phyloP scores from a whole-genome alignment of 208 protist species.

The Angomonas ambiguus region DNA sequence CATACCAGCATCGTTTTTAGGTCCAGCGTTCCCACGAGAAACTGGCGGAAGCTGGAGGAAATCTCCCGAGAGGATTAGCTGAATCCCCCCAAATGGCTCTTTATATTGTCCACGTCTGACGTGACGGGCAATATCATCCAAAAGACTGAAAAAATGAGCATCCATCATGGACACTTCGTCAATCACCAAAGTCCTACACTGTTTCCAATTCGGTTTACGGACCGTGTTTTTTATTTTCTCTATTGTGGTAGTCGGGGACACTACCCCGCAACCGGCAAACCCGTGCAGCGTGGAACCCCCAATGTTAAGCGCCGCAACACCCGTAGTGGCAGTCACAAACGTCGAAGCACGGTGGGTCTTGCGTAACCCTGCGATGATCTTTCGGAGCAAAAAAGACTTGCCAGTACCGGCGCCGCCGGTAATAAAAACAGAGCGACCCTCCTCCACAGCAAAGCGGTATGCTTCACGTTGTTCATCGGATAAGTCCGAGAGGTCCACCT shows the following conservation, averaged over 20 bases:
- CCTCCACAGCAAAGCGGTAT: conserved; percentile 24
- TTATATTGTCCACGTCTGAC: conserved; percentile 1
- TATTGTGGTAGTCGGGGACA: conserved; percentile 14
- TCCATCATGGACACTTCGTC: conserved; percentile 92
- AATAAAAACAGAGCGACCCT: conserved; percentile 67
- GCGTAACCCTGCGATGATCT: conserved; percentile 34
- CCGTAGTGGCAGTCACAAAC: conserved; percentile 84
- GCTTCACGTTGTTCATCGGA: conserved; percentile 50
- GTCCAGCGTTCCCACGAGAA: not conserved
- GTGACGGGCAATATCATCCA: conserved; percentile 35
- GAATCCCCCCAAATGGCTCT: conserved; percentile 89
- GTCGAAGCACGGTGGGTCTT: conserved; percentile 15
- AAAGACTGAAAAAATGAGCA: conserved; percentile 65
- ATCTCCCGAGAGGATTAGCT: conserved; percentile 89
- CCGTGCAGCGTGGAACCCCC: conserved; percentile 84
- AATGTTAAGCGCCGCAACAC: conserved; percentile 84
- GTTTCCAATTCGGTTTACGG: conserved; percentile 38
- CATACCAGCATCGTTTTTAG: not conserved
- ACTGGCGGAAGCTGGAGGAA: conserved; percentile 91
- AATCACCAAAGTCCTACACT: conserved; percentile 73
- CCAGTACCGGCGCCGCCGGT: conserved; percentile 87
- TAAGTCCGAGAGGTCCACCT: conserved; percentile 15
- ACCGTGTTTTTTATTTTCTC: conserved; percentile 21
- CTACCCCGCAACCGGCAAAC: conserved; percentile 72
- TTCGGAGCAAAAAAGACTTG: conserved; percentile 80